Percentiles rank a stretch among this genome's conserved stretches.
phyloP scores from a whole-genome alignment of 208 protist genomes.

The Wallacemonas collosoma region DNA sequence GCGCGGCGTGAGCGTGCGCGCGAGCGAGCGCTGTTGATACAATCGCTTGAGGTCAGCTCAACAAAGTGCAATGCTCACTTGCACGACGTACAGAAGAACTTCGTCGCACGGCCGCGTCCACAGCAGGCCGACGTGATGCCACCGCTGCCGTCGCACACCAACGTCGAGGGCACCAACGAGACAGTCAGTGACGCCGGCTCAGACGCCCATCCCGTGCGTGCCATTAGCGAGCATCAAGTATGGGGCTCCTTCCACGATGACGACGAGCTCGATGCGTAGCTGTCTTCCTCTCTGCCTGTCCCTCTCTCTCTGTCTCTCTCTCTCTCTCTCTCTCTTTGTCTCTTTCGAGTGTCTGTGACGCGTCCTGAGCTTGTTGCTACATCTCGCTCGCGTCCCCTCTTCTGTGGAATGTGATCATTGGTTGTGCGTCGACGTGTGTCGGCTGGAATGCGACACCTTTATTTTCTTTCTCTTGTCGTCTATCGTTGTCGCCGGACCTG shows the following conservation, averaged over 20 bases:
- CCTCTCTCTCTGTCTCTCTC: conserved; percentile 16
- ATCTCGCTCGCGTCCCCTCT: too few relatives aligned
- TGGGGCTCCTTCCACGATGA: neutral
- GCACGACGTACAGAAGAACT: conserved; percentile 2
- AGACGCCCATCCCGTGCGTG: neutral
- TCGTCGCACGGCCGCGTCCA: neutral
- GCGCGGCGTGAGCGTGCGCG: conserved; percentile 2
- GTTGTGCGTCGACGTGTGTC: too few relatives aligned
- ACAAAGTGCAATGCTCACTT: conserved; percentile 12
- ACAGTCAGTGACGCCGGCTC: neutral
- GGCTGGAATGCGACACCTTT: too few relatives aligned
- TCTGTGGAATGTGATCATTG: too few relatives aligned
- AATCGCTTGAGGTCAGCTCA: conserved; percentile 16
- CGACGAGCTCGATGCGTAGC: neutral
- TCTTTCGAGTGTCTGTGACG: neutral
- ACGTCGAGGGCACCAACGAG: neutral
- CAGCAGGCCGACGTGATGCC: too few relatives aligned
- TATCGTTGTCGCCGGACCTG: neutral
- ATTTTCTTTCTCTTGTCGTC: too few relatives aligned
- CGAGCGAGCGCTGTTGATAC: conserved; percentile 4
- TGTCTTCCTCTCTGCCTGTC: conserved; percentile 17
- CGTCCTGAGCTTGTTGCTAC: too few relatives aligned
- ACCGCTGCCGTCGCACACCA: too few relatives aligned
- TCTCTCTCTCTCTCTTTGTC: conserved; percentile 1
- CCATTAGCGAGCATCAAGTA: conserved; percentile 3